A percentile compares a stretch with the other conserved stretches of the same genome.
phyloP scores from a whole-genome alignment of 305 asterid genomes.

The Ruellia speciosa region DNA sequence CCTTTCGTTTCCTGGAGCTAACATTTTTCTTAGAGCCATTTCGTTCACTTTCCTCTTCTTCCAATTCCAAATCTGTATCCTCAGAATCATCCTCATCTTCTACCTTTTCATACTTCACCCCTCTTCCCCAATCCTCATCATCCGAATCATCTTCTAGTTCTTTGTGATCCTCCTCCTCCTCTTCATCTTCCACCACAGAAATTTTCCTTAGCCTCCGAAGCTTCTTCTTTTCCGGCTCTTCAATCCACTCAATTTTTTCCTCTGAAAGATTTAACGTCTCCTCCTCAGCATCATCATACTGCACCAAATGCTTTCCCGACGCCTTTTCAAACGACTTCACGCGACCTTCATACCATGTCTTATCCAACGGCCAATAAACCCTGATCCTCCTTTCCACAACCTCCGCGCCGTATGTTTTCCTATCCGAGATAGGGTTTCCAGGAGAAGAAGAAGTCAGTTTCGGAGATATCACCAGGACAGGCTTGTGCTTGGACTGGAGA shows the following conservation, averaged over 20 bases:
- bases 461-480: conserved; percentile 43
- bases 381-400: conserved; percentile 51
- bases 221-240: conserved; percentile 37
- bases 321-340: conserved; percentile 54
- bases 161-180: conserved; percentile 25
- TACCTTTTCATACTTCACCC: conserved; percentile 30
- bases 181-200: conserved; percentile 45
- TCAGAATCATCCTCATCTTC: conserved; percentile 48
- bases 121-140: conserved; percentile 66
- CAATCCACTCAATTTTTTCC: conserved; percentile 71
- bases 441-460: conserved; percentile 28
- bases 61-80: conserved; percentile 53
- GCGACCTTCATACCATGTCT: conserved; percentile 70
- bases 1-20: conserved; percentile 44
- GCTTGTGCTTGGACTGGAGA: conserved; percentile 36
- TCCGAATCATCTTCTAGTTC: conserved; percentile 46
- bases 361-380: conserved; percentile 83
- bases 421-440: conserved; percentile 22
- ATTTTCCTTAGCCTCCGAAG: conserved; percentile 49
- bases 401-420: conserved; percentile 42
- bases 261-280: conserved; percentile 43
- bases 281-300: conserved; percentile 82
- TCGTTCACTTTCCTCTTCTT: conserved; percentile 29
- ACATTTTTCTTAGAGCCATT: conserved; percentile 22
- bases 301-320: conserved; percentile 75